Conservation (phyloP, 805 yeast species). For the Candida anglica region DNA sequence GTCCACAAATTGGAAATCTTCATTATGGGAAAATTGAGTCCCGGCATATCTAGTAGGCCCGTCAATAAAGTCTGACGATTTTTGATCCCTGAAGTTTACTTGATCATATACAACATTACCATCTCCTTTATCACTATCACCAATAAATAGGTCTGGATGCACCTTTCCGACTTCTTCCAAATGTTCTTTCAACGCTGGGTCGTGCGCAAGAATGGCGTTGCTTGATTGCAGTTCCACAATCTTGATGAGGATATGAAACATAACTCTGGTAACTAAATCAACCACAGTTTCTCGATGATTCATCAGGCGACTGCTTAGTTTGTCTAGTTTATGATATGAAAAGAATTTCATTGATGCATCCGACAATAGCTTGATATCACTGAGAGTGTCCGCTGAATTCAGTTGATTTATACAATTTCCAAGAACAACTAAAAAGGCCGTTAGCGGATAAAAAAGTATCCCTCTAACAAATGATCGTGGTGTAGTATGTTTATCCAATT, state of each 20-base stretch:
- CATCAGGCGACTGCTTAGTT: constrained; percentile 3
- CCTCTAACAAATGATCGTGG: constrained; percentile 25
- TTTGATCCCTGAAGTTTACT: too few relatives aligned
- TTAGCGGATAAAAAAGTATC: constrained; percentile 27
- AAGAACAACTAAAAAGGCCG: constrained; percentile 27
- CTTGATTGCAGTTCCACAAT: constrained; percentile 17
- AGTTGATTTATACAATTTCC: constrained; percentile 29
- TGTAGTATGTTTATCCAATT: constrained; percentile 14
- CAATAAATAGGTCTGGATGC: constrained; percentile 15
- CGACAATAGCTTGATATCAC: constrained; percentile 27
- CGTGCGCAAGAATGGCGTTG: constrained; percentile 11
- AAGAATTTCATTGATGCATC: constrained; percentile 6
- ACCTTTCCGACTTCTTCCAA: constrained; percentile 11
- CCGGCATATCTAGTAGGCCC: too few relatives aligned
- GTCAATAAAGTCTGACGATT: too few relatives aligned
- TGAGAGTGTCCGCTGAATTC: constrained; percentile 18
- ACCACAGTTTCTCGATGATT: constrained; percentile 15
- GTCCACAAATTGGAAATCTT: too few relatives aligned
- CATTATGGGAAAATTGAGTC: too few relatives aligned
- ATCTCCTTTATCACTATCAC: too few relatives aligned
- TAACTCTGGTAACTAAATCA: constrained; percentile 15
- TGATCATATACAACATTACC: too few relatives aligned
- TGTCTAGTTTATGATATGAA: background rate
- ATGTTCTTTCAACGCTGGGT: constrained; percentile 13
- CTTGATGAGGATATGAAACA: constrained; percentile 17